Evolutionary conservation across 2,329 filamentous ascomycete species (phyloP).

Genomic region (Calonectria multiphialidica): DNA sequence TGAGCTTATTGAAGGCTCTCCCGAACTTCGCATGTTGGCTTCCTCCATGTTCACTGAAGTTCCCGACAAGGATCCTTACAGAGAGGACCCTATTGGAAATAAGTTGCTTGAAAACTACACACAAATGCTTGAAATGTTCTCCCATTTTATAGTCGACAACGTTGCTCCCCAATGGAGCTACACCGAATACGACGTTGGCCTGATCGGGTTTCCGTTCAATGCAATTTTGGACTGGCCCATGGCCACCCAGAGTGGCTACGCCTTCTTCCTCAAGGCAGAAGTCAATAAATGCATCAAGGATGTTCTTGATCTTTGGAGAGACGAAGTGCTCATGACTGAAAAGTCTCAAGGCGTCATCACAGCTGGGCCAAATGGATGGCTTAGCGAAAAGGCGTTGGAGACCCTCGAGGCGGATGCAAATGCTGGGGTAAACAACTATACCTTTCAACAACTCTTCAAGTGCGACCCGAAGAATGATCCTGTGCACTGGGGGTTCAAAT

Average conservation of each 20-base stretch:
- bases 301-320: conserved; percentile 60
- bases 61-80: conserved; percentile 37
- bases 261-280: conserved; percentile 64
- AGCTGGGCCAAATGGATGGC: conserved; percentile 28
- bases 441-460: conserved; percentile 34
- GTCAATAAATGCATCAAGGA: conserved; percentile 65
- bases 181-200: conserved; percentile 19
- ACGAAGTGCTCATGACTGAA: conserved; percentile 42
- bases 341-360: conserved; percentile 24
- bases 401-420: conserved; percentile 36
- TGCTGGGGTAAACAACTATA: background rate
- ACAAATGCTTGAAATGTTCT: background rate
- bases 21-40: conserved; percentile 40
- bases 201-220: conserved; percentile 68
- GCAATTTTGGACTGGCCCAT: conserved; percentile 71
- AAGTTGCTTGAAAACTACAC: background rate
- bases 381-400: conserved; percentile 26
- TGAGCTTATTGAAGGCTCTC: background rate
- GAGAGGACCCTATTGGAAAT: conserved; percentile 21
- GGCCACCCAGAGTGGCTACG: conserved; percentile 65
- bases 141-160: background rate
- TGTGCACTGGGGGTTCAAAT: conserved; percentile 61
- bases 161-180: background rate
- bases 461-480: conserved; percentile 29
- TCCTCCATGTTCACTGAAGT: conserved; percentile 31